Conservation (phyloP, 1,139 yeast species). For the Candida mesenterica region DNA sequence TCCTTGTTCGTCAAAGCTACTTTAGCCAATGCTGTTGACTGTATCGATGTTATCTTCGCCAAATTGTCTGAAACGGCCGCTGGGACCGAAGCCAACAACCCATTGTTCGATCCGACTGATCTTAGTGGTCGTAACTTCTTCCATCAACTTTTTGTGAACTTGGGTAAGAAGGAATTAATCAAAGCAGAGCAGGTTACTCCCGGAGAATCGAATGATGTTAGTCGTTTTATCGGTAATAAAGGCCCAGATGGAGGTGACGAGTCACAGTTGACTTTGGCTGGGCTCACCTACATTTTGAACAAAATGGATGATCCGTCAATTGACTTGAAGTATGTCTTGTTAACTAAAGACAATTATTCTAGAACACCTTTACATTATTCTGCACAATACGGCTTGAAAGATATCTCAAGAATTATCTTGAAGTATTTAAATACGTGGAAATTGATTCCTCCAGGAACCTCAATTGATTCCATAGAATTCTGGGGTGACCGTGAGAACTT, state of each 20-base stretch:
- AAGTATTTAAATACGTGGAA: constrained; percentile 35
- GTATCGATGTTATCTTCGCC: constrained; percentile 55
- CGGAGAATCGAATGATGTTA: constrained; percentile 35
- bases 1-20: constrained; percentile 67
- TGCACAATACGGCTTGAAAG: constrained; percentile 79
- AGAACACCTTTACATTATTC: constrained; percentile 91
- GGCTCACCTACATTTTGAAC: constrained; percentile 52
- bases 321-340: constrained; percentile 49
- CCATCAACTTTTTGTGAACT: constrained; percentile 75
- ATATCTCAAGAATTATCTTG: constrained; percentile 57
- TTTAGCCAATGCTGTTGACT: constrained; percentile 44
- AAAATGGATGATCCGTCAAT: constrained; percentile 41
- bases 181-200: constrained; percentile 31
- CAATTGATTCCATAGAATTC: constrained; percentile 55
- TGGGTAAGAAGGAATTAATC: constrained; percentile 55
- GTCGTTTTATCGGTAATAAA: constrained; percentile 30
- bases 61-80: constrained; percentile 18
- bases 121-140: constrained; percentile 81
- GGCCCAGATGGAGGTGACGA: constrained; percentile 63
- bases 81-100: constrained; percentile 13
- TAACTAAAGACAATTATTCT: constrained; percentile 69
- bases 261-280: constrained; percentile 38
- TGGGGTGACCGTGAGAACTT: constrained; percentile 88
- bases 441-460: constrained; percentile 34
- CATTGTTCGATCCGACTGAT: constrained; percentile 59